A percentile compares a stretch with the other conserved stretches of the same genome.
These are phyloP conservation scores for Yamadazyma mexicana DNA, from an alignment of 1,139 yeast species.

Conservation along the genomic window DNA sequence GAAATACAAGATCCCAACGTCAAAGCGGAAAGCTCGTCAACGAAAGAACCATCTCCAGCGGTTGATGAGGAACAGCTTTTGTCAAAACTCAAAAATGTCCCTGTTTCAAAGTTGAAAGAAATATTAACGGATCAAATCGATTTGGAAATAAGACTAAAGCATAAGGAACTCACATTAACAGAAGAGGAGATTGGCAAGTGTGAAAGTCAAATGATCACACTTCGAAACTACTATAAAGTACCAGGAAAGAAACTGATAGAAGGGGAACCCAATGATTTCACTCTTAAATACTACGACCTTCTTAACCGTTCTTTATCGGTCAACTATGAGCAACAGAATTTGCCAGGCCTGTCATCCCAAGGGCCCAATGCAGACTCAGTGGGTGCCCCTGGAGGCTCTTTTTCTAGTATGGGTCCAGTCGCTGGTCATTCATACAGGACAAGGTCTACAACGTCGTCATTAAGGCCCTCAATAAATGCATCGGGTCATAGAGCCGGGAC, in stretches of 20 bases:
- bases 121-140: constrained; percentile 56
- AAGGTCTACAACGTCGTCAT: constrained; percentile 50
- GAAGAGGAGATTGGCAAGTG: constrained; percentile 66
- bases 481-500: constrained; percentile 21
- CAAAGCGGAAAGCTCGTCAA: background rate
- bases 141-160: constrained; percentile 68
- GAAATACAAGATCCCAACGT: background rate
- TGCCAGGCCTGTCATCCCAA: background rate
- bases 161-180: constrained; percentile 59
- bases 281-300: constrained; percentile 45
- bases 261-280: constrained; percentile 51
- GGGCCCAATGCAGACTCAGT: background rate
- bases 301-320: constrained; percentile 36
- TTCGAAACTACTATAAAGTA: constrained; percentile 54
- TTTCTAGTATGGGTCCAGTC: background rate
- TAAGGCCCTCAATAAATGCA: constrained; percentile 32
- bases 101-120: constrained; percentile 38
- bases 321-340: constrained; percentile 25
- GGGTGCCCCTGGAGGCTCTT: background rate
- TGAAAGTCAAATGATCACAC: constrained; percentile 56
- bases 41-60: constrained; percentile 1
- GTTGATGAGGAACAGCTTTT: constrained; percentile 7
- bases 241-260: constrained; percentile 36
- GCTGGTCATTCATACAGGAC: constrained; percentile 40
- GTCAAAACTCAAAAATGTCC: constrained; percentile 30